phyloP scores from a whole-genome alignment of 495 filamentous ascomycete genomes.

The Copromyces sp. region DNA sequence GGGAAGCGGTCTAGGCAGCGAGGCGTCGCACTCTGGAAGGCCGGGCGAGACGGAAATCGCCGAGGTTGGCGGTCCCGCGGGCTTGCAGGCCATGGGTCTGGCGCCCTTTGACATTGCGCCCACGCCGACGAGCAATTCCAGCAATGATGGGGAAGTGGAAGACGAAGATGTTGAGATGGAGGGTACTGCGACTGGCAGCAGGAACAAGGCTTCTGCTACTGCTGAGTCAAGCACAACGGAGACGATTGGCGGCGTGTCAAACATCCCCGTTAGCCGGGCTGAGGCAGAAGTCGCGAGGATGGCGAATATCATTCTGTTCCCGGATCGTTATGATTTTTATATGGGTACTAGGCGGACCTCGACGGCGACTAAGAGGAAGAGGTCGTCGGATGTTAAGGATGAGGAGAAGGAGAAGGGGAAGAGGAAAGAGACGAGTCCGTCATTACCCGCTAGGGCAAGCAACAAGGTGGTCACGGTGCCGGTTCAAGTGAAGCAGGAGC shows the following conservation, averaged over 20 bases:
- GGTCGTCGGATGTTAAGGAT: neutral
- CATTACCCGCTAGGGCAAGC: no score
- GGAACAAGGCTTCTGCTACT: constrained; percentile 1
- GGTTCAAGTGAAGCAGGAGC: neutral
- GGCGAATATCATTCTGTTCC: constrained; percentile 42
- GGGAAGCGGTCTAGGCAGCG: constrained; percentile 35
- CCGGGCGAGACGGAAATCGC: constrained; percentile 37
- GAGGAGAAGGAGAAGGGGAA: constrained; percentile 3
- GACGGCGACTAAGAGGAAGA: constrained; percentile 11
- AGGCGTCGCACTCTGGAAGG: constrained; percentile 34
- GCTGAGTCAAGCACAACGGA: neutral
- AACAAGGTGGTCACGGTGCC: neutral
- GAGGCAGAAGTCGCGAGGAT: constrained; percentile 38
- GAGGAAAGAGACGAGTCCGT: neutral
- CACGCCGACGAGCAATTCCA: constrained; percentile 13
- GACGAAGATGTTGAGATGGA: constrained; percentile 19
- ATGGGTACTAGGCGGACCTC: constrained; percentile 23
- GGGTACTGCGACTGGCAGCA: neutral
- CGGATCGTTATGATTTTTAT: constrained; percentile 41
- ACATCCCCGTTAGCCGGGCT: constrained; percentile 21
- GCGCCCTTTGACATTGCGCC: constrained; percentile 34
- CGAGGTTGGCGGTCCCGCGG: constrained; percentile 35
- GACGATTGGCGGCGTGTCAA: neutral
- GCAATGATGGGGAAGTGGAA: neutral
- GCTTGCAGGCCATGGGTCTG: constrained; percentile 37